Percentiles rank a stretch among this genome's conserved stretches.
phyloP scores from a whole-genome alignment of 495 filamentous ascomycete species.

The Jackrogersella multiformis region DNA sequence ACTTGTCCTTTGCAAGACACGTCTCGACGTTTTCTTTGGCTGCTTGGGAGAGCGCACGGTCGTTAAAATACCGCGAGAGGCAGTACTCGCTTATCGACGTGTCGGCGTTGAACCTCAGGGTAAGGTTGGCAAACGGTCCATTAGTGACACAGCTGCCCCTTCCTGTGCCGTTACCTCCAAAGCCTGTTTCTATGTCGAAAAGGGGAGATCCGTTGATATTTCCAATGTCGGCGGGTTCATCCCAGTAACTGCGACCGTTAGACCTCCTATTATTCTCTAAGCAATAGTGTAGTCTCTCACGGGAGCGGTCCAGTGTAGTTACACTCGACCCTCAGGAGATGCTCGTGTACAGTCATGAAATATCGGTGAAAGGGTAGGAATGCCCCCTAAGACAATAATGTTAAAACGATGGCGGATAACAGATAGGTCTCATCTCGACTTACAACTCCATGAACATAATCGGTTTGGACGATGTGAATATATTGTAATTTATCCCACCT shows the following conservation, averaged over 20 bases:
- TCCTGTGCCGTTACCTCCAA: conserved; percentile 55
- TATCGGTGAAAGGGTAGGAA: conserved; percentile 65
- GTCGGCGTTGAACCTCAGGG: conserved; percentile 50
- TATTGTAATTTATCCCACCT: conserved; percentile 59
- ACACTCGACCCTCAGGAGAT: conserved; percentile 54
- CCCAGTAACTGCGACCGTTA: conserved; percentile 55
- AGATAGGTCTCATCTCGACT: conserved; percentile 2
- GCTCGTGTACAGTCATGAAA: conserved; percentile 56
- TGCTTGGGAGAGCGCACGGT: conserved; percentile 34
- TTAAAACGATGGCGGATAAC: neutral
- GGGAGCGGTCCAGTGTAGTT: conserved; percentile 56
- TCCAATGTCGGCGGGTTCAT: conserved; percentile 54
- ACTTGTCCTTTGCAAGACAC: conserved; percentile 45
- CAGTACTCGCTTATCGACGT: conserved; percentile 45
- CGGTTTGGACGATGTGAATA: conserved; percentile 46
- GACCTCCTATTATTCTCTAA: neutral
- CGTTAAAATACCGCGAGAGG: conserved; percentile 47
- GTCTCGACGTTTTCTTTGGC: conserved; percentile 36
- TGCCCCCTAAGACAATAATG: conserved; percentile 32
- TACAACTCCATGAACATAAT: conserved; percentile 52
- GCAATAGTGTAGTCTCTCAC: conserved; percentile 45
- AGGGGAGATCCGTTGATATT: conserved; percentile 46
- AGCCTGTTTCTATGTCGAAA: conserved; percentile 49
- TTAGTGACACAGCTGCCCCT: conserved; percentile 48
- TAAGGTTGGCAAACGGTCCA: conserved; percentile 55